phyloP scores from a whole-genome alignment of 192 early-diverging fungal genomes.

The Backusella morwellensis region DNA sequence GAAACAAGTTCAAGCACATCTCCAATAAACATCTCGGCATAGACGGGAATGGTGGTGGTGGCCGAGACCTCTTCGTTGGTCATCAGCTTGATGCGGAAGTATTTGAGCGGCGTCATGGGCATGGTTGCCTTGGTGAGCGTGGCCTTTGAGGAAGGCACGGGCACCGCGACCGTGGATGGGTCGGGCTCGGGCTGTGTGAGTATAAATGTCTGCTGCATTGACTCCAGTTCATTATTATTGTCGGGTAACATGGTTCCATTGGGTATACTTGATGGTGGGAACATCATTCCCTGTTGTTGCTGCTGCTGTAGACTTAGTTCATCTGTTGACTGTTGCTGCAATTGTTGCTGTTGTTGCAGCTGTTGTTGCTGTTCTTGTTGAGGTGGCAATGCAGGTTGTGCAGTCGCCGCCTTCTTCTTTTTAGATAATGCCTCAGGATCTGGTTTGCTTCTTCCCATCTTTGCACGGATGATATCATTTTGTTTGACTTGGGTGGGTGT shows the following conservation, averaged over 20 bases:
- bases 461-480: slow-evolving; percentile 35
- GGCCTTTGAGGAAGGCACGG: slow-evolving; percentile 38
- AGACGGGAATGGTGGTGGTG: slow-evolving; percentile 84
- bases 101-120: slow-evolving; percentile 36
- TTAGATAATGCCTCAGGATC: slow-evolving; percentile 11
- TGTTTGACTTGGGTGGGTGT: slow-evolving; percentile 63
- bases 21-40: slow-evolving; percentile 67
- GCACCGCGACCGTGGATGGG: slow-evolving; percentile 34
- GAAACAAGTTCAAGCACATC: slow-evolving; percentile 87
- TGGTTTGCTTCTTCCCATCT: slow-evolving; percentile 24
- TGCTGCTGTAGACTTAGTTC: neutral
- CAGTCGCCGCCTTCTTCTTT: neutral
- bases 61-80: slow-evolving; percentile 76
- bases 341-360: neutral
- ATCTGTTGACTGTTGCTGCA: neutral
- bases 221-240: neutral
- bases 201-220: neutral
- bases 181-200: slow-evolving; percentile 9
- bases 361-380: neutral
- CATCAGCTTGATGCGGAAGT: slow-evolving; percentile 53
- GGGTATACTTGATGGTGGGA: neutral
- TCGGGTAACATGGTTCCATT: neutral
- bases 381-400: neutral
- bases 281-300: neutral
- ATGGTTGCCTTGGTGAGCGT: slow-evolving; percentile 38